Evolutionary conservation across 2,329 filamentous ascomycete species (phyloP).

Genomic region (Neopestalotiopsis sp.): DNA sequence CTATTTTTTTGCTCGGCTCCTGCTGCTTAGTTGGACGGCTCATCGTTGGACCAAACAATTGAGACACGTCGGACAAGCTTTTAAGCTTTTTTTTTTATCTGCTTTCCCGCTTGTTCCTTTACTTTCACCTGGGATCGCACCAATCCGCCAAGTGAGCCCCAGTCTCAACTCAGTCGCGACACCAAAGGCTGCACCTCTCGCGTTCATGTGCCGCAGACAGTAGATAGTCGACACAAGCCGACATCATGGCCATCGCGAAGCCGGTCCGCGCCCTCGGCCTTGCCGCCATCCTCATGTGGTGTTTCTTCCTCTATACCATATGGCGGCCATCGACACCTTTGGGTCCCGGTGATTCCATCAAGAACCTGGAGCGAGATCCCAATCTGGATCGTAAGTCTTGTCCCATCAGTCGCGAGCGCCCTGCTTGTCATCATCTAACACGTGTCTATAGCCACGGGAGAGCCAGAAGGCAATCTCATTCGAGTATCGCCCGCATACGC

Average conservation of each 20-base stretch:
- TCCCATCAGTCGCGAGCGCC: background rate
- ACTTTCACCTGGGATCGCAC: background rate
- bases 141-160: background rate
- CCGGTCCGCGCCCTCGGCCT: slow-evolving; percentile 81
- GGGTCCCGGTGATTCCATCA: slow-evolving; percentile 44
- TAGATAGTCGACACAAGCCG: slow-evolving; percentile 7
- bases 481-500: slow-evolving; percentile 79
- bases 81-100: background rate
- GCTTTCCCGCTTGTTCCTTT: background rate
- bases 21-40: background rate
- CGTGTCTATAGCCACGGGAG: slow-evolving; percentile 70
- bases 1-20: background rate
- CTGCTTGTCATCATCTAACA: slow-evolving; percentile 16
- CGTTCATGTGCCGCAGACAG: slow-evolving; percentile 7
- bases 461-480: slow-evolving; percentile 78
- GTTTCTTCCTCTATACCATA: slow-evolving; percentile 80
- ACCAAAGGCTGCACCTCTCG: background rate
- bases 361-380: slow-evolving; percentile 71
- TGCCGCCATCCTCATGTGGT: slow-evolving; percentile 72
- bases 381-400: slow-evolving; percentile 77
- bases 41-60: background rate
- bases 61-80: slow-evolving; percentile 10
- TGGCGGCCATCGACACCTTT: slow-evolving; percentile 57
- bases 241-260: slow-evolving; percentile 81
- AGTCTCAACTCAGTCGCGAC: background rate